Evolutionary conservation across 1,284 basidiomycete species (phyloP).

Genomic region (Microstroma glucosiphilum): DNA sequence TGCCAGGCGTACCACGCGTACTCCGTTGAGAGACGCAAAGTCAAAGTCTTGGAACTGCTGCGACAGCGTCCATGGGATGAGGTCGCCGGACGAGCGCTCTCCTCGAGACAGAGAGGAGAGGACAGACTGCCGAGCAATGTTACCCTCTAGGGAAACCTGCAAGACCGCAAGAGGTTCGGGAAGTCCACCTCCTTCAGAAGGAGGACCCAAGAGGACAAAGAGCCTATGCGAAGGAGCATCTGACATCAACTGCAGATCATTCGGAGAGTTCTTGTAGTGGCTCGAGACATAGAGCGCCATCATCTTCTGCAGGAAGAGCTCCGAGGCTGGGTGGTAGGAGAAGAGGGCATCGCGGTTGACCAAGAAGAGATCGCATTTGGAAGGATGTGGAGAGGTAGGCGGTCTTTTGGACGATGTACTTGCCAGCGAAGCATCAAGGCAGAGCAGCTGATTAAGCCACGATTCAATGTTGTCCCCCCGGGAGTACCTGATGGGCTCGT

Average conservation of each 20-base stretch:
- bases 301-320: slow-evolving; percentile 94
- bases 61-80: slow-evolving; percentile 94
- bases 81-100: slow-evolving; percentile 79
- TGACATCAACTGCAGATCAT: slow-evolving; percentile 90
- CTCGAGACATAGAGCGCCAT: slow-evolving; percentile 95
- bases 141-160: slow-evolving; percentile 83
- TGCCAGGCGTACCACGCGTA: slow-evolving; percentile 84
- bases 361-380: slow-evolving; percentile 87
- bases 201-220: slow-evolving; percentile 82
- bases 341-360: slow-evolving; percentile 95
- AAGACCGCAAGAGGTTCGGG: slow-evolving; percentile 76
- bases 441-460: slow-evolving; percentile 87
- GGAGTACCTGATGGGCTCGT: slow-evolving; percentile 89
- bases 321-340: slow-evolving; percentile 92
- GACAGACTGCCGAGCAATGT: slow-evolving; percentile 78
- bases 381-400: slow-evolving; percentile 67
- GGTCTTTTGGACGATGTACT: slow-evolving; percentile 62
- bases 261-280: slow-evolving; percentile 99
- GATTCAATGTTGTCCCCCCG: slow-evolving; percentile 82
- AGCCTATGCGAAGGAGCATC: slow-evolving; percentile 96
- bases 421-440: slow-evolving; percentile 80
- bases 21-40: slow-evolving; percentile 83
- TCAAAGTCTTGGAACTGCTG: slow-evolving; percentile 95
- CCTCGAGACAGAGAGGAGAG: slow-evolving; percentile 77
- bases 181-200: slow-evolving; percentile 24